Base-by-base conservation (phyloP, 305 asterid species). In the Rubia balearica region DNA sequence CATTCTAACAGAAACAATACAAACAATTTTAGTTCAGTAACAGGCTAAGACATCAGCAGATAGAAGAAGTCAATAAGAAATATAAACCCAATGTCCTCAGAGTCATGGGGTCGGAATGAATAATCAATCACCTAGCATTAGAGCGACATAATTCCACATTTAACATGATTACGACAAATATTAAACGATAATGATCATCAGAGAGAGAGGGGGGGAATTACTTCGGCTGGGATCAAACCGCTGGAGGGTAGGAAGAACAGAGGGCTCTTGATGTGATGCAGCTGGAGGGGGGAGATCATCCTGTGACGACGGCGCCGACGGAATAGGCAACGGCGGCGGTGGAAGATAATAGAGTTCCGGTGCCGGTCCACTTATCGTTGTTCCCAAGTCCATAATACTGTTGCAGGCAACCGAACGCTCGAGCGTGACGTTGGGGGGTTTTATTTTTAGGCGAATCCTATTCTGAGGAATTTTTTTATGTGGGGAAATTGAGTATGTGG, bases 161-260 rank as follows among this genome's bases (percentile, higher is more conserved):
- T 1, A 7, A 56, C 8, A 8, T n/a, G 10, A 56, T 56, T 8
- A 11, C 12, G 61, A 16, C 1, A 40, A 16, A 38, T 6, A 38
- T 19, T 7, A 5, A 3, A 2, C 0, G 16, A 13, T 55, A 17
- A 55, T n/a, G 27, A 30, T 7, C 24, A 55, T 17, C 27, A 17
- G 21, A 61, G 19, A 70, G 13, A 41, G 16, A 27, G 49, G 40
- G 56, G 22, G 72, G 61, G 67, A 71, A 55, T 72, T 85, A 89
- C 91, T 87, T 77, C 90, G 81, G 81, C 91, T 87, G 17, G 96
- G 88, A 80, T 89, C 90, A 78, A 89, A 89, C 60, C 79, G 76
- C 61, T 77, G 76, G 24, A 4, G 11, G 70, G 86, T 80, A 6
- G 82, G 79, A 43, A 78, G 76, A 59, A 80, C 73, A 65, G 81